Conservation (phyloP, 1,139 yeast species). For the Kurtzmaniella quercitrusa region DNA sequence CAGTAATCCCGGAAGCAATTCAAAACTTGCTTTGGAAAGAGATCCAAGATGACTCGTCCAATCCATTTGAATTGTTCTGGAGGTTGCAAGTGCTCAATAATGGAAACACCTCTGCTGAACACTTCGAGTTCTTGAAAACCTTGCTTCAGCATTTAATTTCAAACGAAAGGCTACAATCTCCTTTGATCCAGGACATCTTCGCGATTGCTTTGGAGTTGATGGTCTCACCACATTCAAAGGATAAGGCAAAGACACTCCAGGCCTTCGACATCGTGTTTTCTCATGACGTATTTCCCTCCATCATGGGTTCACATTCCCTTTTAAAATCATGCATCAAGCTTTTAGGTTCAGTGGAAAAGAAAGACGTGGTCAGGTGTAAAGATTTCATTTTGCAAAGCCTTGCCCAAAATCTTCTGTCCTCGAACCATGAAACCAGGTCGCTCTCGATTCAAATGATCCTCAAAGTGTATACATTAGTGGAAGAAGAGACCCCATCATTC, state of each 20-base stretch:
- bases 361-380: background rate
- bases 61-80: constrained; percentile 35
- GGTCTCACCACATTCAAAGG: background rate
- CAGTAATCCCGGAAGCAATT: constrained; percentile 11
- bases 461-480: constrained; percentile 22
- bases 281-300: background rate
- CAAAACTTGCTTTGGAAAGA: constrained; percentile 11
- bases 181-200: background rate
- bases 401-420: constrained; percentile 36
- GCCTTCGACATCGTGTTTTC: background rate
- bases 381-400: constrained; percentile 3
- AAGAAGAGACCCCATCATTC: constrained; percentile 25
- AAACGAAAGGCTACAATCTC: background rate
- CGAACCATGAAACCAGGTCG: constrained; percentile 46
- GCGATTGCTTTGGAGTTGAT: background rate
- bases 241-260: background rate
- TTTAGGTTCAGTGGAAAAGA: background rate
- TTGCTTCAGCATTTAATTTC: background rate
- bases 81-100: constrained; percentile 17
- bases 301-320: background rate
- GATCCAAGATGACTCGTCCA: constrained; percentile 13
- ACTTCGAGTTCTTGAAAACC: background rate
- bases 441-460: constrained; percentile 40
- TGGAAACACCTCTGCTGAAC: background rate
- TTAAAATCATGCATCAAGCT: background rate